A percentile compares a stretch with the other conserved stretches of the same genome.
Conservation (phyloP, 352 stramenopile species). For the Phytophthora pseudosyringae region DNA sequence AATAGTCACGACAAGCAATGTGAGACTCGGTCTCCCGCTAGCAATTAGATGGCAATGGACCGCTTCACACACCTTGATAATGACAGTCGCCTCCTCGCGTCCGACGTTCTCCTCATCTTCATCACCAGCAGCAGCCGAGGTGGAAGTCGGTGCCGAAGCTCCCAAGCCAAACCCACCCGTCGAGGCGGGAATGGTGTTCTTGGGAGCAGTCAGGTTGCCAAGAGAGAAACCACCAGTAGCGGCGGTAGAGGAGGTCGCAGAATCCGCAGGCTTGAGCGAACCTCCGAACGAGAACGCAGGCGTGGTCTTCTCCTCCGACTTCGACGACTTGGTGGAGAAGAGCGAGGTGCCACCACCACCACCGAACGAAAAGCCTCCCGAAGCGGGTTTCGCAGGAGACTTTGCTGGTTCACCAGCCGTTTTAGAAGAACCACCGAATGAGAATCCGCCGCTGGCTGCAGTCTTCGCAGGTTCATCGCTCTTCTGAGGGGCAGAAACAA, state of each 20-base stretch:
- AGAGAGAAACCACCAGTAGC: constrained; percentile 53
- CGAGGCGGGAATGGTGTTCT: constrained; percentile 24
- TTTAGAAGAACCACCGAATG: constrained; percentile 30
- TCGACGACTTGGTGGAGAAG: constrained; percentile 42
- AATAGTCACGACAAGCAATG: not conserved
- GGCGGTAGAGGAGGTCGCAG: constrained; percentile 27
- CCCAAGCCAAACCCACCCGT: constrained; percentile 43
- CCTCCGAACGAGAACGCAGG: constrained; percentile 57
- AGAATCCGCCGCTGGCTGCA: constrained; percentile 15
- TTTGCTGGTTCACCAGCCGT: constrained; percentile 22
- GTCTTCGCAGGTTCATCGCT: constrained; percentile 16
- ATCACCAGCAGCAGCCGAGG: constrained; percentile 37
- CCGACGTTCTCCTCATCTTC: constrained; percentile 86
- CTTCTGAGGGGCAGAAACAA: constrained; percentile 29
- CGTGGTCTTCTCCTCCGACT: constrained; percentile 37
- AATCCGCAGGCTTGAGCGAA: constrained; percentile 27
- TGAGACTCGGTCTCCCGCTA: constrained; percentile 5
- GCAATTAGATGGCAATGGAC: not conserved
- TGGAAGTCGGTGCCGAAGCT: constrained; percentile 24
- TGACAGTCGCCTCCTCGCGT: constrained; percentile 85
- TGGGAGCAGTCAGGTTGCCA: constrained; percentile 32
- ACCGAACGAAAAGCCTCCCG: constrained; percentile 29
- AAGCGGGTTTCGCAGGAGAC: constrained; percentile 18
- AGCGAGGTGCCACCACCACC: constrained; percentile 41
- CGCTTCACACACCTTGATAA: constrained; percentile 72